phyloP scores from a whole-genome alignment of 2,329 filamentous ascomycete species.

The Diaporthe helianthi region DNA sequence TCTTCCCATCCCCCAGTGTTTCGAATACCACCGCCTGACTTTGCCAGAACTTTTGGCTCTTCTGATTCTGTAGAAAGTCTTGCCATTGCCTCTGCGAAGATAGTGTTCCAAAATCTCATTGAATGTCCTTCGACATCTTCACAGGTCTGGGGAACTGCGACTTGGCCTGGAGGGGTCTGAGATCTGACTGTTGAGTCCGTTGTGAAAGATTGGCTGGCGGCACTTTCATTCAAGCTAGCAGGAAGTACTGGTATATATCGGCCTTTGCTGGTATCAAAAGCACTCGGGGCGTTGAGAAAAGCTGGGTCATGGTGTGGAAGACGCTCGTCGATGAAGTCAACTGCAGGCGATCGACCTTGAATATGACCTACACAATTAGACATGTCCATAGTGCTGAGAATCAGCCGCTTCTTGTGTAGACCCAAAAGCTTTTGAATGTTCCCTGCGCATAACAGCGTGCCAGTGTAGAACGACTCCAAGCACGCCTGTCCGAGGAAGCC shows the following conservation, averaged over 20 bases:
- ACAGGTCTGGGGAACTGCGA: not conserved
- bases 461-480: not conserved
- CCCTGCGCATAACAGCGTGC: too few species aligned
- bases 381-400: too few species aligned
- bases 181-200: too few species aligned
- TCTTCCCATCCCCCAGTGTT: not conserved
- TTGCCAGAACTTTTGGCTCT: not conserved
- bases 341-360: not conserved
- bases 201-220: accelerated
- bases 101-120: not conserved
- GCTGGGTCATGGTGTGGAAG: not conserved
- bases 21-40: not conserved
- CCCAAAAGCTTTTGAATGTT: too few species aligned
- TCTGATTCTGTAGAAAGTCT: not conserved
- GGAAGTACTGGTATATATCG: not conserved
- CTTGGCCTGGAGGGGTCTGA: not conserved
- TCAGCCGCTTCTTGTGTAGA: too few species aligned
- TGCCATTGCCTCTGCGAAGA: not conserved
- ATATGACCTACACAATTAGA: too few species aligned
- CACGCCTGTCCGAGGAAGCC: too few species aligned
- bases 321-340: not conserved
- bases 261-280: not conserved
- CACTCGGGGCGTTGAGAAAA: not conserved
- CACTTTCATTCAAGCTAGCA: accelerated
- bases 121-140: not conserved